Evolutionary conservation across 2,329 filamentous ascomycete genomes (phyloP), one percentile per base, ranked within the genome.

Genomic region (Xylariaceae sp.): DNA sequence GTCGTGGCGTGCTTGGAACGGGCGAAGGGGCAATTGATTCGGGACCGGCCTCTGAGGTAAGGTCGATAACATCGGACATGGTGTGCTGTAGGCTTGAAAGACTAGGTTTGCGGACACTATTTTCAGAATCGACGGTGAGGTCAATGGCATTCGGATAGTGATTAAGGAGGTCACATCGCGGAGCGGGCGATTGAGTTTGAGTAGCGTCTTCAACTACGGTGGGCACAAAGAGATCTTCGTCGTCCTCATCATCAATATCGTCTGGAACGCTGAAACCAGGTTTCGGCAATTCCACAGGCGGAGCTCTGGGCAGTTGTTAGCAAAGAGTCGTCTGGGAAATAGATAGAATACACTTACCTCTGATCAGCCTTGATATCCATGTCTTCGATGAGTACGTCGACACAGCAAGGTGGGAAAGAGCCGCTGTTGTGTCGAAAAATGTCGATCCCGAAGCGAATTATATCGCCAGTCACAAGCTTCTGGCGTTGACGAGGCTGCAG

Each of bases 181-280:
- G 22, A 4, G 22, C 4, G 22, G 22, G 22, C 22, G 22, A 28
- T 28, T 28, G 22, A 28, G 22, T 28, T 28, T 28, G 22, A 28
- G 22, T 28, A 28, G 22, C 22, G 7, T 28, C 7, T 28, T 4
- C 7, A 28, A 28, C 22, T 28, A 5, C 34, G 34, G 13, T 16
- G 13, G 34, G 5, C 34, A 38, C 34, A 38, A 38, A 14, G 5
- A 16, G 34, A 4, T 38, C 34, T 13, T 38, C 51, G 9, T 60
- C 56, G 10, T 66, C 60, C 3, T 66, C 64, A 2, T 65, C 65
- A 40, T 65, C 62, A n/a, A 57, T 65, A 38, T 75, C 74, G 47
- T 77, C 74, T 0, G 75, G 75, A 2, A 77, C 73, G 33, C 64
- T 63, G 45, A 76, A 77, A 18, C 67, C 66, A 36, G 60, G 39